Evolutionary conservation across 192 early-diverging fungal genomes (phyloP).

Genomic region (Coemansia sp.): DNA sequence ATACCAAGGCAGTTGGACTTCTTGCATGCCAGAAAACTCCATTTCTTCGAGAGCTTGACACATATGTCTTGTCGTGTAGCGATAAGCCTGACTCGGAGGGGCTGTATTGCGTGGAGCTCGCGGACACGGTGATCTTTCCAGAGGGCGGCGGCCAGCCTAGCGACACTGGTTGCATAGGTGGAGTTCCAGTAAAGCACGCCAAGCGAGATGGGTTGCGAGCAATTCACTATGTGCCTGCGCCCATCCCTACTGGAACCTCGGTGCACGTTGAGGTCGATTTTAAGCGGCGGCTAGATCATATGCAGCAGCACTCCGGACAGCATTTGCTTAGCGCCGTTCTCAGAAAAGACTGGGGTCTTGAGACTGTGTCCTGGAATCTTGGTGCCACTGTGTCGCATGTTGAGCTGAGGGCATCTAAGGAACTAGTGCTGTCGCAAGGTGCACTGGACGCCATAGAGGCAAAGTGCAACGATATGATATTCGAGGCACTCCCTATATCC

Average conservation of each 20-base stretch:
- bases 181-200: conserved; percentile 58
- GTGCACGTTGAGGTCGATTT: conserved; percentile 64
- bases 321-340: conserved; percentile 71
- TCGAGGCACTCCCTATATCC: conserved; percentile 50
- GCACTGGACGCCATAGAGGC: conserved; percentile 56
- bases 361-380: conserved; percentile 67
- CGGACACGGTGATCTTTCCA: conserved; percentile 78
- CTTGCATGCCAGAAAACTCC: conserved; percentile 63
- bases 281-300: conserved; percentile 66
- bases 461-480: conserved; percentile 59
- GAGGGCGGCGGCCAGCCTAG: conserved; percentile 71
- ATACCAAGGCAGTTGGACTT: conserved; percentile 52
- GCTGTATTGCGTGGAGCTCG: conserved; percentile 60
- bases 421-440: conserved; percentile 36
- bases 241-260: conserved; percentile 47
- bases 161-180: conserved; percentile 61
- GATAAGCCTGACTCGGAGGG: conserved; percentile 56
- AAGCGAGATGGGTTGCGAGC: conserved; percentile 60
- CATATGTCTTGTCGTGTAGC: conserved; percentile 56
- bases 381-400: conserved; percentile 60
- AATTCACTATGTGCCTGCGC: conserved; percentile 59
- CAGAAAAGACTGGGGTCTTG: conserved; percentile 58
- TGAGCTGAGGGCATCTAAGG: conserved; percentile 55
- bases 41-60: conserved; percentile 49
- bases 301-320: conserved; percentile 74